Evolutionary conservation across 2,329 filamentous ascomycete genomes (phyloP).

Genomic region (Fusarium citri): DNA sequence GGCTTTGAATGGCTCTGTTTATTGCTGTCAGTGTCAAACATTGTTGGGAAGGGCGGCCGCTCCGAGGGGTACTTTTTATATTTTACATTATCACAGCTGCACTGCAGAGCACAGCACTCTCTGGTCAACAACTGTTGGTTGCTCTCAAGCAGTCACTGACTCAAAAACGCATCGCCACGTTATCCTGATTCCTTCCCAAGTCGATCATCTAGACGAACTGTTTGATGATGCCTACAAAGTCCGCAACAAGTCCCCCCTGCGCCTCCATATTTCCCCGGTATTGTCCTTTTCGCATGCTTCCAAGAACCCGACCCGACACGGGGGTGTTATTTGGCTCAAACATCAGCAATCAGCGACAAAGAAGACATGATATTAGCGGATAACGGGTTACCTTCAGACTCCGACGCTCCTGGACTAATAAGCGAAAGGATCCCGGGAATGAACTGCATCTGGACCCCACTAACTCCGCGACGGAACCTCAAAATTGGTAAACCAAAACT

Average conservation of each 20-base stretch:
- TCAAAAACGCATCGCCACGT: conserved; percentile 5
- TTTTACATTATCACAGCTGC: neutral
- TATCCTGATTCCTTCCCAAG: neutral
- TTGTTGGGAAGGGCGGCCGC: conserved; percentile 29
- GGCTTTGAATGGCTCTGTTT: conserved; percentile 16
- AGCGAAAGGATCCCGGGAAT: conserved; percentile 36
- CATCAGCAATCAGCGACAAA: neutral
- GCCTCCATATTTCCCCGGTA: neutral
- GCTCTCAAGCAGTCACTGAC: conserved; percentile 3
- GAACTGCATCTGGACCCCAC: conserved; percentile 22
- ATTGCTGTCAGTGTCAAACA: conserved; percentile 3
- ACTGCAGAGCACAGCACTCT: neutral
- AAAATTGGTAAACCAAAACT: conserved; percentile 4
- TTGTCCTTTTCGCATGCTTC: conserved; percentile 32
- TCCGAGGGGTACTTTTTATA: neutral
- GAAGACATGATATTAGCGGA: conserved; percentile 22
- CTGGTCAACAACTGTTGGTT: neutral
- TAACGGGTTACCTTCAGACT: conserved; percentile 30
- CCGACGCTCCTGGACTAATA: conserved; percentile 30
- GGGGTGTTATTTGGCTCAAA: conserved; percentile 15
- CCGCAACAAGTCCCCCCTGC: conserved; percentile 5
- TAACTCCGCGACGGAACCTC: conserved; percentile 19
- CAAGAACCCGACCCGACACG: conserved; percentile 40
- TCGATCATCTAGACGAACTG: neutral
- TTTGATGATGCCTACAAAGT: conserved; percentile 19